Base-by-base conservation (phyloP, 352 stramenopile genomes). In the Phytopythium chamaehyphon region DNA sequence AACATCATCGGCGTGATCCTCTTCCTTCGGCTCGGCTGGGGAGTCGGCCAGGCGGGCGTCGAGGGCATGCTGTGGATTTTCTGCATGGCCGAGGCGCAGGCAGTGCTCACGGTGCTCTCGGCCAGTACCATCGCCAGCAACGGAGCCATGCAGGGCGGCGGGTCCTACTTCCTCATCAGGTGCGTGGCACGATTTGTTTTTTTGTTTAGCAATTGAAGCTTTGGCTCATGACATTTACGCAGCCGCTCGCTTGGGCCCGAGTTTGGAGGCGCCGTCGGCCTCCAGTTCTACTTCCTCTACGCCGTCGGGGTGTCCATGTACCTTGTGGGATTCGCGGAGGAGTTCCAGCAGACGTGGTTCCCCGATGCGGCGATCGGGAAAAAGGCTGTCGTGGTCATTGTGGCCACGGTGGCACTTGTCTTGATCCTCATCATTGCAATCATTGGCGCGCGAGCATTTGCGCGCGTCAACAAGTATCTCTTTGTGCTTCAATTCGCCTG, bases 1-100 rank as follows among this genome's bases (percentile, higher is more conserved):
- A 95, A 94, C 59, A 96, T 96, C 66, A 88, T 96, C 36, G 86
- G 88, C 35, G 85, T 96, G 23, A 93, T 96, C 43, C 56, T 96
- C 19, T 96, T 96, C 56, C 77, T 96, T 11, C 83, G 86, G 4
- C 76, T 96, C 16, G 80, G 83, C 4, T 93, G 77, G 76, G 89
- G 90, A 35, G 71, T 92, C 3, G 86, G 79, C 0, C 88, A 96
- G 59, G 88, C 88, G 0, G 88, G 88, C 4, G 71, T 78, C 11
- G 54, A 89, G 21, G 87, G 77, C 36, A 86, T 91, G 46, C 26
- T 80, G 6, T 68, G 83, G 5, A 96, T 92, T 19, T 76, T 93
- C 45, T 69, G 89, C 46, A 54, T 82, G 40, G 69, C 76, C 15
- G 80, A 88, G 46, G 28, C 66, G 18, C 69, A 89, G 38, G 75